Percentiles rank a stretch among this genome's conserved stretches.
These are phyloP conservation scores for Beta lomatogona DNA, from an alignment of 179 eudicot species.

Conservation along the genomic window DNA sequence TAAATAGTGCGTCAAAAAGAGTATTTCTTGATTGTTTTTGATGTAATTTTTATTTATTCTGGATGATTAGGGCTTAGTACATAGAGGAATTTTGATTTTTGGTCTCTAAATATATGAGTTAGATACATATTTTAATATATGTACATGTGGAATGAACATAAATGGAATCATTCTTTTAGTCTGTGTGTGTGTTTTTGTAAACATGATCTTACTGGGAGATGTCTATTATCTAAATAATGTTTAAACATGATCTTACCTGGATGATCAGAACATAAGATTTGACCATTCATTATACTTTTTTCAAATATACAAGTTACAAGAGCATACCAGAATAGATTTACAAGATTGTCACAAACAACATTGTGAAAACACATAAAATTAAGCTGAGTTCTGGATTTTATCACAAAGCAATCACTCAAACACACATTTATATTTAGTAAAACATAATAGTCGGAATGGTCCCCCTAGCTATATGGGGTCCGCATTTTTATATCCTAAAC, in stretches of 20 bases:
- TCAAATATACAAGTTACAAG: background rate
- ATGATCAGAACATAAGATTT: background rate
- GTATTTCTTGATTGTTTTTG: background rate
- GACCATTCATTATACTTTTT: constrained; percentile 1
- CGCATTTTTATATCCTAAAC: constrained; percentile 65
- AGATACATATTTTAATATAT: too few relatives aligned
- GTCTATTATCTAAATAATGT: too few relatives aligned
- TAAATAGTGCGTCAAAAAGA: background rate
- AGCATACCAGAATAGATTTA: constrained; percentile 11
- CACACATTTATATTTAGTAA: too few relatives aligned
- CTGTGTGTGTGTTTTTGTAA: too few relatives aligned
- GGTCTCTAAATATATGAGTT: too few relatives aligned
- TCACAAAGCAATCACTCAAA: background rate
- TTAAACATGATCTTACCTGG: too few relatives aligned
- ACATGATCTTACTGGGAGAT: too few relatives aligned
- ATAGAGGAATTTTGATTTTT: too few relatives aligned
- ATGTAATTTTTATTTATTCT: background rate
- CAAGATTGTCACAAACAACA: constrained; percentile 15
- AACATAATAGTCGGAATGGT: background rate
- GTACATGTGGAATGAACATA: too few relatives aligned
- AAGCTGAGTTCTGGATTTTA: background rate
- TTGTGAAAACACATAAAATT: background rate
- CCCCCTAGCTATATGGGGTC: background rate
- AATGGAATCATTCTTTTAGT: too few relatives aligned
- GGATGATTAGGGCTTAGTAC: too few relatives aligned